A percentile compares a stretch with the other conserved stretches of the same genome.
Conservation (phyloP, 805 yeast species). For the Diddensiella santjacobensis region DNA sequence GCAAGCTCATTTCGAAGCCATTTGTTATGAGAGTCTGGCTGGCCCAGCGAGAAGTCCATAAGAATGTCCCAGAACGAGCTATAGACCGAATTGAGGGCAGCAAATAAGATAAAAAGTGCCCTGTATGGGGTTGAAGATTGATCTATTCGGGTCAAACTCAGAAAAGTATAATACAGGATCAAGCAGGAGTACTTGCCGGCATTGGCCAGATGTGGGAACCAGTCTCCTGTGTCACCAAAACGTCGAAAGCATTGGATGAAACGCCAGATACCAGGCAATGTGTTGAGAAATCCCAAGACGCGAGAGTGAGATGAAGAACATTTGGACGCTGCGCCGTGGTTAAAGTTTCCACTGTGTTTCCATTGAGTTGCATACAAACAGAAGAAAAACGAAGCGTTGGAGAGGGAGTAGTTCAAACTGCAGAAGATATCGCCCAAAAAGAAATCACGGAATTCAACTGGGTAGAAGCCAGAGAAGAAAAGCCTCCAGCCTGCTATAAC, state of each 20-base stretch:
- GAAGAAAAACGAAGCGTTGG: slow-evolving; percentile 79
- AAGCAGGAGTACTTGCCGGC: slow-evolving; percentile 71
- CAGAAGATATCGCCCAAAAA: slow-evolving; percentile 88
- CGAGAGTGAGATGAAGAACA: slow-evolving; percentile 77
- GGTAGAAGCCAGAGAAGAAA: slow-evolving; percentile 77
- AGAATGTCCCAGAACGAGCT: slow-evolving; percentile 82
- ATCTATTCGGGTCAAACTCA: slow-evolving; percentile 76
- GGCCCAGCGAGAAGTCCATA: slow-evolving; percentile 94
- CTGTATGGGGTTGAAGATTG: slow-evolving; percentile 37
- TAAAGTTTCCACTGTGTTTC: slow-evolving; percentile 40
- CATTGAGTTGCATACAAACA: slow-evolving; percentile 77
- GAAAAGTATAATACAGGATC: slow-evolving; percentile 60
- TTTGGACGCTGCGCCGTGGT: slow-evolving; percentile 26
- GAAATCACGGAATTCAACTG: slow-evolving; percentile 94
- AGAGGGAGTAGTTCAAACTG: slow-evolving; percentile 81
- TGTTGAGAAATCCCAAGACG: slow-evolving; percentile 74
- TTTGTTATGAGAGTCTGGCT: slow-evolving; percentile 52
- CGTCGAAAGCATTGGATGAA: slow-evolving; percentile 87
- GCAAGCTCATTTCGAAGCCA: slow-evolving; percentile 70
- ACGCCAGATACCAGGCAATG: slow-evolving; percentile 89
- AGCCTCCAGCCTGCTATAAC: slow-evolving; percentile 68
- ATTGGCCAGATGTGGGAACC: slow-evolving; percentile 95
- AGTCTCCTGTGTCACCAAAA: slow-evolving; percentile 86
- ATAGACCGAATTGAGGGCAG: slow-evolving; percentile 64
- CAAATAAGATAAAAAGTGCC: slow-evolving; percentile 67